A percentile compares a stretch with the other conserved stretches of the same genome.
Conservation (phyloP, 2,329 filamentous ascomycete genomes). For the Plectosphaerella cucumerina region DNA sequence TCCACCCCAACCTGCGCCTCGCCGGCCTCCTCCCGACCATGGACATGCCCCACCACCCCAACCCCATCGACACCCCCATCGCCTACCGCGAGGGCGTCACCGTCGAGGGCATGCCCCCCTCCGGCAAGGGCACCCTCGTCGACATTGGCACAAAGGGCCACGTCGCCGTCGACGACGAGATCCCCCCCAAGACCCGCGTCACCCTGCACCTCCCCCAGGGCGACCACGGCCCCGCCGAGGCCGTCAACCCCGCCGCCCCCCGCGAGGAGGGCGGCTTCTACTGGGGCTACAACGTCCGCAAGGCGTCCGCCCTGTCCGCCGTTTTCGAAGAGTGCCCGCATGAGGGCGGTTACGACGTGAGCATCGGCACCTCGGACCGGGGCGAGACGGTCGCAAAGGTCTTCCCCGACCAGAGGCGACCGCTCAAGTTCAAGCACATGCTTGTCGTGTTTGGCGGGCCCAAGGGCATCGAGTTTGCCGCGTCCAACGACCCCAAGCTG, state of each 20-base stretch:
- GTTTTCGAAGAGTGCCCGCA: conserved; percentile 76
- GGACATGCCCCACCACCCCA: conserved; percentile 81
- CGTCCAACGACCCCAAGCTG: conserved; percentile 55
- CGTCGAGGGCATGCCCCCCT: conserved; percentile 38
- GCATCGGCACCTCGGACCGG: conserved; percentile 79
- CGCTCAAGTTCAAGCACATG: conserved; percentile 61
- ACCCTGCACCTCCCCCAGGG: conserved; percentile 63
- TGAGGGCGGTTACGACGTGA: conserved; percentile 75
- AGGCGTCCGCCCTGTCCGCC: conserved; percentile 59
- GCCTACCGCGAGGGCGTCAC: conserved; percentile 76
- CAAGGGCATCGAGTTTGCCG: conserved; percentile 72
- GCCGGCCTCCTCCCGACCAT: conserved; percentile 72
- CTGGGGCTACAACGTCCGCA: conserved; percentile 76
- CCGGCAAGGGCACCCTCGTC: conserved; percentile 46
- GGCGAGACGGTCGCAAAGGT: conserved; percentile 48
- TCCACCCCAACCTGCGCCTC: conserved; percentile 72
- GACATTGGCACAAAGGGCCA: conserved; percentile 54
- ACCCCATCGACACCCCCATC: conserved; percentile 68
- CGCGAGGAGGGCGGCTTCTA: conserved; percentile 77
- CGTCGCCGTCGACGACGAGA: conserved; percentile 51
- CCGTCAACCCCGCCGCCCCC: conserved; percentile 64
- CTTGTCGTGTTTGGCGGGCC: conserved; percentile 79
- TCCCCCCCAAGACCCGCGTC: conserved; percentile 68
- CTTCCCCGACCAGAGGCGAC: conserved; percentile 36
- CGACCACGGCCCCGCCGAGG: conserved; percentile 45